Evolutionary conservation across 2,329 filamentous ascomycete species (phyloP).

Genomic region (Pyricularia sp.): DNA sequence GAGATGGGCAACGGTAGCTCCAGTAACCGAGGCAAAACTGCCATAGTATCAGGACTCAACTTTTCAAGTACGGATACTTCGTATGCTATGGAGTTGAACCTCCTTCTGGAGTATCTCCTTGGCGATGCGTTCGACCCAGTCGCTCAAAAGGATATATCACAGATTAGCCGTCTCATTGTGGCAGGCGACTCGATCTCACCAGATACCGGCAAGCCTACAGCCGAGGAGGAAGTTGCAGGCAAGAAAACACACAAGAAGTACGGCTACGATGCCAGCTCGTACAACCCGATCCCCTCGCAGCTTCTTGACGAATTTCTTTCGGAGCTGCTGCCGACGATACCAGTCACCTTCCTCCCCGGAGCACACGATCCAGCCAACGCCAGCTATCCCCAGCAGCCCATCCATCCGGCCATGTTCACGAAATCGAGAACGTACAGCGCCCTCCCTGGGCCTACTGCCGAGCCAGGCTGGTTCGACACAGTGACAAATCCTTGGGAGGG

Average conservation of each 20-base stretch:
- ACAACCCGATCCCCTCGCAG: conserved; percentile 78
- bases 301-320: conserved; percentile 78
- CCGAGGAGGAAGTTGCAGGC: conserved; percentile 23
- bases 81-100: conserved; percentile 63
- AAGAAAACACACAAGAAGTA: conserved; percentile 66
- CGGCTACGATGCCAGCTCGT: conserved; percentile 82
- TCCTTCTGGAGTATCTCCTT: conserved; percentile 79
- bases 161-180: conserved; percentile 79
- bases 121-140: conserved; percentile 62
- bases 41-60: conserved; percentile 78
- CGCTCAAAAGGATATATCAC: conserved; percentile 49
- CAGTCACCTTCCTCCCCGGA: conserved; percentile 82
- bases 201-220: conserved; percentile 20
- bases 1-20: conserved; percentile 49
- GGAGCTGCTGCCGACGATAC: conserved; percentile 73
- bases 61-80: conserved; percentile 67
- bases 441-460: conserved; percentile 22
- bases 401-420: conserved; percentile 88
- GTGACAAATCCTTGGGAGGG: conserved; percentile 93
- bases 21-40: conserved; percentile 50
- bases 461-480: conserved; percentile 61
- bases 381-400: conserved; percentile 83
- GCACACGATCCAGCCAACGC: conserved; percentile 79
- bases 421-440: conserved; percentile 59
- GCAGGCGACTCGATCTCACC: conserved; percentile 74